Evolutionary conservation across 83 land plant genomes (phyloP), one percentile per base, ranked within the genome.

Genomic region (Diphasiastrum complanatum): DNA sequence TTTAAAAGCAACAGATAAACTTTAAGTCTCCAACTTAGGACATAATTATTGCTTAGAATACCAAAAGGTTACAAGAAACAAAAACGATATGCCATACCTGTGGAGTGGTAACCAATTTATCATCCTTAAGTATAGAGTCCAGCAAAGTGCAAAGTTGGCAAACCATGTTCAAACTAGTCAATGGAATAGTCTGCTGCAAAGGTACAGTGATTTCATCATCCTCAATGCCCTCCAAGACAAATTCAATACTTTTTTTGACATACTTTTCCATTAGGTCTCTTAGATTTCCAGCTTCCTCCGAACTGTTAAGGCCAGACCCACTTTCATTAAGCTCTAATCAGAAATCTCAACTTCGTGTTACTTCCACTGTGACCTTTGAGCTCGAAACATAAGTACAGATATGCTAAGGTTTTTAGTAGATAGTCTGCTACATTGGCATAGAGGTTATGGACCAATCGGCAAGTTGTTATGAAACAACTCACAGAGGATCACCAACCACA

Each of bases 81-180:
- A n/a, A n/a, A n/a, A 8, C 14, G 43, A 38, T 38, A 38, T 38
- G 43, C 43, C 12, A 8, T 24, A 66, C 76, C 65, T 60, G 71
- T 45, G 62, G 52, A 19, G 73, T 31, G n/a, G 0, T 49, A 14
- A 73, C 40, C 31, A 26, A n/a, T 20, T 18, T 19, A 0, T 66
- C 76, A 6, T 38, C 64, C 11, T 30, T 50, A 35, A 74, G 27
- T 23, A 74, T 74, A 23, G 62, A 60, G 46, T 74, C 67, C 27
- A 74, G 28, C 24, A 74, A 32, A n/a, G 56, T 70, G 26, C 77
- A 74, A 2, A 74, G 33, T 48, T 74, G 77, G 20, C 64, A 38
- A 6, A 45, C 77, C 73, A 74, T 67, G 45, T 74, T 74, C 45
- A 74, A 60, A 34, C 68, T 68, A 10, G 77, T 68, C 1, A 66